Base-by-base conservation (phyloP, 2,329 filamentous ascomycete species). In the Orbilia ellipsospora region DNA sequence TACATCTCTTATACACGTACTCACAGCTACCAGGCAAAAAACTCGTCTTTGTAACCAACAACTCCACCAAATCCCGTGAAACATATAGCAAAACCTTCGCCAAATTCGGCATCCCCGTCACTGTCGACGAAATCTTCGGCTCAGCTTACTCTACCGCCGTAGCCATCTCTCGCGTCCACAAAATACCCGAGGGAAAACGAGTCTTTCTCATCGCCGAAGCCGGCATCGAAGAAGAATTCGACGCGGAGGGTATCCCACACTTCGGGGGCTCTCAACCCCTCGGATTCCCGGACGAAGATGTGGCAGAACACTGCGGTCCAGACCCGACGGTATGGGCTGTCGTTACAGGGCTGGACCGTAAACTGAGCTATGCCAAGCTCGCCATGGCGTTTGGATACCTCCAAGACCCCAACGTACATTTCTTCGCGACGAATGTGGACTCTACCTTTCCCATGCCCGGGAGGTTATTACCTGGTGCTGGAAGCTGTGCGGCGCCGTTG, bases 21-120 rank as follows among this genome's bases (percentile, higher is more conserved):
- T 36, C 31, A 36, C 31, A 36, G 31, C 31, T 10, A 36, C 52
- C 13, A 95, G 94, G 92, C 81, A 99, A 99, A 83, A 90, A 90
- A 81, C 87, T 95, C 40, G 90, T 99, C 65, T 99, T 99, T 81
- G 95, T 99, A 62, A 99, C 95, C 48, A 99, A 99, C 85, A 99
- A 99, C 85, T 97, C 93, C 81, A 98, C 95, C 69, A 99, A 99
- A 82, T 97, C 94, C 10, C 91, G 95, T 68, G 85, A 88, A 59
- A 93, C 97, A 82, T 99, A 99, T 84, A 90, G 91, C 82, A 93
- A 94, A 85, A 99, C 98, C 81, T 90, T 99, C 74, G 88, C 91
- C 55, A 85, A 85, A 64, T 87, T 97, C 81, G 91, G 91, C 55
- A 97, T 99, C 80, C 90, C 91, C 0, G 90, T 89, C 79, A 86